Conservation (phyloP, 2,329 filamentous ascomycete species). For the Akanthomyces lecanii region DNA sequence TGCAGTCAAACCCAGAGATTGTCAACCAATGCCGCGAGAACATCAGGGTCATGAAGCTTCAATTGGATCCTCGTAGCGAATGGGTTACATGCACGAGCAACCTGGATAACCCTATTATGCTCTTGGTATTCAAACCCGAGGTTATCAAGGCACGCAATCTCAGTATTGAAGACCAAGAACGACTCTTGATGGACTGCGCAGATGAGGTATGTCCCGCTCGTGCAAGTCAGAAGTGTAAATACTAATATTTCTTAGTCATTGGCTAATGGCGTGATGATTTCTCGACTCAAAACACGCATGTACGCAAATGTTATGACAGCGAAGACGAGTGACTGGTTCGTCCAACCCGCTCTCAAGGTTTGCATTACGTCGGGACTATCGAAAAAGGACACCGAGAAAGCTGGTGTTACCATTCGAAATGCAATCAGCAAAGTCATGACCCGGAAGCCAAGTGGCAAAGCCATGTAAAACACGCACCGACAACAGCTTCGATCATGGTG, state of each 20-base stretch:
- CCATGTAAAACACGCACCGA: background rate
- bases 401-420: slow-evolving; percentile 80
- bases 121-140: slow-evolving; percentile 79
- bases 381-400: slow-evolving; percentile 94
- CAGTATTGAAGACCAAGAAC: slow-evolving; percentile 72
- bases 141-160: slow-evolving; percentile 68
- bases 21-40: slow-evolving; percentile 77
- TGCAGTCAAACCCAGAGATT: slow-evolving; percentile 84
- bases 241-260: slow-evolving; percentile 55
- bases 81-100: slow-evolving; percentile 83
- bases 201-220: slow-evolving; percentile 68
- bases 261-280: slow-evolving; percentile 84
- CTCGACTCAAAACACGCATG: slow-evolving; percentile 75
- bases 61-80: slow-evolving; percentile 88
- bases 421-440: slow-evolving; percentile 91
- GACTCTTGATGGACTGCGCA: slow-evolving; percentile 82
- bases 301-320: slow-evolving; percentile 58
- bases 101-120: slow-evolving; percentile 79
- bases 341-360: slow-evolving; percentile 82
- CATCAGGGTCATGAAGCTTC: slow-evolving; percentile 76
- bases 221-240: background rate
- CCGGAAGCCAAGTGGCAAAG: slow-evolving; percentile 48
- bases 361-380: slow-evolving; percentile 84
- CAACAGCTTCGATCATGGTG: background rate
- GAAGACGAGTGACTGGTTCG: slow-evolving; percentile 65